Conservation (phyloP, 179 eudicot genomes). For the Silene coronaria region DNA sequence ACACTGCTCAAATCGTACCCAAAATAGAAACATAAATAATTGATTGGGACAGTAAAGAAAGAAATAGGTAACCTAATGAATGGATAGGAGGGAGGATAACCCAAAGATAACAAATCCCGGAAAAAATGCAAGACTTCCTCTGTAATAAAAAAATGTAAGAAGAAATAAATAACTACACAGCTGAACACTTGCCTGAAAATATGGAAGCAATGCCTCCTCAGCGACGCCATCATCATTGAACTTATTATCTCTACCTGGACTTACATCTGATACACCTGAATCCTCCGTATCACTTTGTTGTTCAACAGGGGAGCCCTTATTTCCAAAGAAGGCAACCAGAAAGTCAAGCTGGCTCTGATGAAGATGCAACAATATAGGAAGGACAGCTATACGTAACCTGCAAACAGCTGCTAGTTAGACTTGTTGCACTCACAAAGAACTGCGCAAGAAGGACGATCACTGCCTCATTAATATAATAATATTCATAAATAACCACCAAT, state of each 20-base stretch:
- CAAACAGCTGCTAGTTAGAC: conserved; percentile 21
- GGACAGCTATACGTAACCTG: conserved; percentile 69
- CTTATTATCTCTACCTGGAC: conserved; percentile 27
- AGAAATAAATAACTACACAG: neutral
- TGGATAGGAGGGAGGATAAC: neutral
- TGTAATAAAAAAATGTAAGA: neutral
- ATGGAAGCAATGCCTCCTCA: conserved; percentile 90
- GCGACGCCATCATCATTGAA: conserved; percentile 32
- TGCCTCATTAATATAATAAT: neutral
- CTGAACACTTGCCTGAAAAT: conserved; percentile 63
- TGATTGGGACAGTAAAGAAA: neutral
- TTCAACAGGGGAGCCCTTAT: conserved; percentile 32
- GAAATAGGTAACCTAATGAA: neutral
- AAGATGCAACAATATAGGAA: conserved; percentile 88
- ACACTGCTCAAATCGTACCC: too few relatives aligned
- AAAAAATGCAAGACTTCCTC: neutral
- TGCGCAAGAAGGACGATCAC: neutral
- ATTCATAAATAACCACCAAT: neutral
- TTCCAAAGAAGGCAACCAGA: conserved; percentile 73
- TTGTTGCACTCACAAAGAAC: conserved; percentile 2
- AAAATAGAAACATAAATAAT: too few relatives aligned
- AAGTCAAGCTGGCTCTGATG: conserved; percentile 95
- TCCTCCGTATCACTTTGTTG: conserved; percentile 31
- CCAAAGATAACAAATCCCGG: neutral
- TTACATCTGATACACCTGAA: conserved; percentile 31